These are phyloP conservation scores for Emergomyces orientalis DNA, from an alignment of 2,329 filamentous ascomycete species.

Conservation along the genomic window DNA sequence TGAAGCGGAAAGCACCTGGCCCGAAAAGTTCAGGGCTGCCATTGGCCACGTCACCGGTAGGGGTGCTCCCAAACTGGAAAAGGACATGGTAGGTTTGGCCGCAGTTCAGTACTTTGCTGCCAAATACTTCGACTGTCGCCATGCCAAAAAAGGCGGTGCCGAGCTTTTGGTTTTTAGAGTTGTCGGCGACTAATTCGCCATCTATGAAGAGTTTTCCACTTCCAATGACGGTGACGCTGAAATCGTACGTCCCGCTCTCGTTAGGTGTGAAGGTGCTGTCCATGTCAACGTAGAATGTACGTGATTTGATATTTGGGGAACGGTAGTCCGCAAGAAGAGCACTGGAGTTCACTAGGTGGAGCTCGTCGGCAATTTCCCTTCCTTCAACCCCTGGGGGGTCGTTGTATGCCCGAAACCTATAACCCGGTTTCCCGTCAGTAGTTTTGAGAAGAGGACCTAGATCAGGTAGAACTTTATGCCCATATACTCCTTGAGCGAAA, in stretches of 20 bases:
- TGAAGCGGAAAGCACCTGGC: conserved; percentile 53
- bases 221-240: conserved; percentile 57
- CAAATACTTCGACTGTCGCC: conserved; percentile 55
- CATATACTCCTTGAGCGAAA: conserved; percentile 55
- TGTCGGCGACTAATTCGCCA: conserved; percentile 54
- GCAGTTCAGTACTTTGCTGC: conserved; percentile 48
- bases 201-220: conserved; percentile 58
- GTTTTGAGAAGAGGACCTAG: conserved; percentile 47
- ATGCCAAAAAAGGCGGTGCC: conserved; percentile 58
- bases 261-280: conserved; percentile 53
- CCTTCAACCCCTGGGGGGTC: conserved; percentile 43
- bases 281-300: conserved; percentile 51
- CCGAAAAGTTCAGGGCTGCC: conserved; percentile 43
- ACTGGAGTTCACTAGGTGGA: conserved; percentile 37
- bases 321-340: conserved; percentile 47
- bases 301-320: conserved; percentile 44
- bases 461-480: conserved; percentile 54
- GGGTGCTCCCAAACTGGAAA: conserved; percentile 52
- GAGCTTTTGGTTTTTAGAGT: conserved; percentile 53
- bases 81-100: conserved; percentile 51
- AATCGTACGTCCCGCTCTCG: conserved; percentile 53
- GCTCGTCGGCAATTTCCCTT: conserved; percentile 45
- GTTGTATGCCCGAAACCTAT: conserved; percentile 55
- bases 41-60: conserved; percentile 48
- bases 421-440: conserved; percentile 46